Evolutionary conservation across 805 yeast genomes (phyloP).

Genomic region (Brettanomyces bruxellensis): DNA sequence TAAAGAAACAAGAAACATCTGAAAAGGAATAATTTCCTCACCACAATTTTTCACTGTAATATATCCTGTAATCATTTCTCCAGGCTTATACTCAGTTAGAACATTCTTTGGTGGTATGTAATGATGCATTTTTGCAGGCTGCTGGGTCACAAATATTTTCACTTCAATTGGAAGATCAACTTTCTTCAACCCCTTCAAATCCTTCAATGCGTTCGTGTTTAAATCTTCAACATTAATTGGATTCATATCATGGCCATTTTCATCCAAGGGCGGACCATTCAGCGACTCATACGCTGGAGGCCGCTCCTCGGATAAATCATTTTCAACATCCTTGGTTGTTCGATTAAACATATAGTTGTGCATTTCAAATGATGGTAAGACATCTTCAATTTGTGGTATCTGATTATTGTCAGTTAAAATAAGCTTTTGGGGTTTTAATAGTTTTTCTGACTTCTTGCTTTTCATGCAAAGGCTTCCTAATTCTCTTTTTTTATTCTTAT

Average conservation of each 20-base stretch:
- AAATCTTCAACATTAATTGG: constrained; percentile 8
- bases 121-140: constrained; percentile 24
- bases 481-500: too few relatives aligned
- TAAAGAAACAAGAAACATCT: constrained; percentile 50
- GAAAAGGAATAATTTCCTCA: constrained; percentile 39
- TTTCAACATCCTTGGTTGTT: constrained; percentile 11
- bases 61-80: constrained; percentile 59
- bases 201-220: constrained; percentile 18
- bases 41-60: constrained; percentile 34
- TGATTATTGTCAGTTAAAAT: too few relatives aligned
- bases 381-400: constrained; percentile 27
- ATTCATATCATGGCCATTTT: not conserved
- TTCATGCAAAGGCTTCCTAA: too few relatives aligned
- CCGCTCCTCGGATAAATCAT: not conserved
- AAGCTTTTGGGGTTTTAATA: too few relatives aligned
- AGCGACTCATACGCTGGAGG: constrained; percentile 16
- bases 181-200: constrained; percentile 15
- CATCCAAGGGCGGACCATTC: not conserved
- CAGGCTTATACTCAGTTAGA: constrained; percentile 51
- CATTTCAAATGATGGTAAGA: constrained; percentile 65
- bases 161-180: constrained; percentile 18
- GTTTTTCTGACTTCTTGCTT: too few relatives aligned
- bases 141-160: constrained; percentile 30
- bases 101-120: constrained; percentile 21
- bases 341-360: constrained; percentile 34